A percentile compares a stretch with the other conserved stretches of the same genome.
Conservation (phyloP, 495 filamentous ascomycete species). For the Xeromyces bisporus region DNA sequence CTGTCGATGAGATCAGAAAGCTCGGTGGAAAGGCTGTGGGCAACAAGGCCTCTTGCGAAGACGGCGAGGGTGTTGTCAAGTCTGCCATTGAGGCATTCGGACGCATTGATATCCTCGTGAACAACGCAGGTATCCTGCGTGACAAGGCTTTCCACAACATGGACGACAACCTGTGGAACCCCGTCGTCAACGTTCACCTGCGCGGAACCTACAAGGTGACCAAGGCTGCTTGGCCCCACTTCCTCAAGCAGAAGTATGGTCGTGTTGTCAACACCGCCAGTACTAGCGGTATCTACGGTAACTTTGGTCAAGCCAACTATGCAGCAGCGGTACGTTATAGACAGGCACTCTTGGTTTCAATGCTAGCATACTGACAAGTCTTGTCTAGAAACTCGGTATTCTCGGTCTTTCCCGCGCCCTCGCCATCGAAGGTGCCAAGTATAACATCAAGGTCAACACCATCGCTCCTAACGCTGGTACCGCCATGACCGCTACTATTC, state of each 20-base stretch:
- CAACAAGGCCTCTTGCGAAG: constrained; percentile 86
- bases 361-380: constrained; percentile 4
- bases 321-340: constrained; percentile 57
- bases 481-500: constrained; percentile 84
- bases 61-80: constrained; percentile 86
- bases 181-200: constrained; percentile 82
- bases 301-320: constrained; percentile 98
- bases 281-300: constrained; percentile 95
- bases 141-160: constrained; percentile 98
- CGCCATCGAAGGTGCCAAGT: constrained; percentile 84
- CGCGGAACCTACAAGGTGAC: constrained; percentile 93
- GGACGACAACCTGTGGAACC: constrained; percentile 87
- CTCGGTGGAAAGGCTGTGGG: constrained; percentile 79
- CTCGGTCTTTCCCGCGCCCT: constrained; percentile 87
- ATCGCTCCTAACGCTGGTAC: constrained; percentile 97
- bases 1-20: constrained; percentile 84
- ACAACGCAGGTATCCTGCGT: constrained; percentile 93
- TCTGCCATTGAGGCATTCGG: constrained; percentile 85
- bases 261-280: constrained; percentile 92
- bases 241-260: constrained; percentile 98
- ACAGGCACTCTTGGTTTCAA: not conserved
- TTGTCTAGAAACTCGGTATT: constrained; percentile 60
- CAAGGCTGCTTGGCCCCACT: constrained; percentile 95
- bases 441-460: constrained; percentile 98
- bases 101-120: constrained; percentile 84